Evolutionary conservation across 805 yeast genomes (phyloP).

Genomic region (Candida alai): DNA sequence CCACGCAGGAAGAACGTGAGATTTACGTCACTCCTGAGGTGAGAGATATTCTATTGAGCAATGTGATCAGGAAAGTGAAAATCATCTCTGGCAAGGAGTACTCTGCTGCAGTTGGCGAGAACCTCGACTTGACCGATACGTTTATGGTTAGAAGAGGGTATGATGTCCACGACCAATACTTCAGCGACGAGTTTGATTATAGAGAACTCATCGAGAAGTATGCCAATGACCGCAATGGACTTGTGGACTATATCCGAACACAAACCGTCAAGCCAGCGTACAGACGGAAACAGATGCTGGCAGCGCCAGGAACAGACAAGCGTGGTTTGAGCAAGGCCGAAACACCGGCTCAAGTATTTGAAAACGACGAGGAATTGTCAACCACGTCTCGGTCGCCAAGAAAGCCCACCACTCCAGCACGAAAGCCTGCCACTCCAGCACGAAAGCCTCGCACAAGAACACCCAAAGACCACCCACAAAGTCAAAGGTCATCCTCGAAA

Average conservation of each 20-base stretch:
- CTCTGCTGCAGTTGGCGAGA: slow-evolving; percentile 28
- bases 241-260: slow-evolving; percentile 22
- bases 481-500: too few relatives aligned
- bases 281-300: slow-evolving; percentile 5
- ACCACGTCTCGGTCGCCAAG: too few relatives aligned
- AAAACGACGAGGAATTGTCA: slow-evolving; percentile 15
- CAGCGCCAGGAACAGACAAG: slow-evolving; percentile 1
- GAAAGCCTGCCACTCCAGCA: too few relatives aligned
- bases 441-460: too few relatives aligned
- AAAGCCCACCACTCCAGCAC: too few relatives aligned
- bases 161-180: slow-evolving; percentile 29
- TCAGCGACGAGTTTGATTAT: slow-evolving; percentile 40
- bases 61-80: slow-evolving; percentile 42
- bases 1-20: slow-evolving; percentile 43
- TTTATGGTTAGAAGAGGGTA: slow-evolving; percentile 43
- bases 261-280: background rate
- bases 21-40: slow-evolving; percentile 51
- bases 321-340: slow-evolving; percentile 10
- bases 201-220: slow-evolving; percentile 24
- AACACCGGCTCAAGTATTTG: slow-evolving; percentile 9
- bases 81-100: slow-evolving; percentile 40
- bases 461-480: too few relatives aligned
- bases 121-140: slow-evolving; percentile 24
- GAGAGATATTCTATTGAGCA: slow-evolving; percentile 39
- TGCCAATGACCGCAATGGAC: slow-evolving; percentile 22